phyloP scores from a whole-genome alignment of 1,284 basidiomycete species.

The Farysia itapuensis region DNA sequence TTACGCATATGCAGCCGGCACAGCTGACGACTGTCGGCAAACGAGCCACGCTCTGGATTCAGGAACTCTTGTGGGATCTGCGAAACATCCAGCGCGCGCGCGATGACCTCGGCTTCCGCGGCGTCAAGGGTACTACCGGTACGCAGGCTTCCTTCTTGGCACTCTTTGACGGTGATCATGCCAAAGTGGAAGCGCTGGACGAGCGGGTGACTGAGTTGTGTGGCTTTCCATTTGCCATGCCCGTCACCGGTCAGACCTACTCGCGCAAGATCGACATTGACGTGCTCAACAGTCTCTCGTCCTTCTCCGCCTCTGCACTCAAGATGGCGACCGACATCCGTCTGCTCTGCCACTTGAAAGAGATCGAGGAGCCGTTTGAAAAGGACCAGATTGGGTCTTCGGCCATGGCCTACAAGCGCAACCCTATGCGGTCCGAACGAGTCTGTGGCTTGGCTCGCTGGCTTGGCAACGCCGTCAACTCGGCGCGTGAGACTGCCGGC shows the following conservation, averaged over 20 bases:
- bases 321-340: constrained; percentile 97
- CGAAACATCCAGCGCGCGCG: constrained; percentile 87
- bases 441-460: constrained; percentile 95
- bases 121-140: constrained; percentile 97
- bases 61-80: constrained; percentile 93
- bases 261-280: constrained; percentile 97
- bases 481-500: constrained; percentile 62
- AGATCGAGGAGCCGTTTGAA: constrained; percentile 98
- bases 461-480: constrained; percentile 61
- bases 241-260: constrained; percentile 97
- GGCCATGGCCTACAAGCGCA: constrained; percentile 99
- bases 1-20: constrained; percentile 99
- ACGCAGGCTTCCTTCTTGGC: constrained; percentile 95
- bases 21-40: constrained; percentile 99
- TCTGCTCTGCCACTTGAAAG: constrained; percentile 65
- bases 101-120: constrained; percentile 93
- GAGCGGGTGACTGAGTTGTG: constrained; percentile 73
- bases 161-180: constrained; percentile 83
- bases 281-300: constrained; percentile 83
- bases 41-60: constrained; percentile 92
- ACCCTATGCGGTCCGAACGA: constrained; percentile 98
- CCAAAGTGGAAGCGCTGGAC: constrained; percentile 89
- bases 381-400: constrained; percentile 90
- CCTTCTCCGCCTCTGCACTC: constrained; percentile 91
- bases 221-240: constrained; percentile 91